Percentiles rank a stretch among this genome's conserved stretches.
These are phyloP conservation scores for Hericium coralloides DNA, from an alignment of 768 basidiomycete genomes.

Conservation along the genomic window DNA sequence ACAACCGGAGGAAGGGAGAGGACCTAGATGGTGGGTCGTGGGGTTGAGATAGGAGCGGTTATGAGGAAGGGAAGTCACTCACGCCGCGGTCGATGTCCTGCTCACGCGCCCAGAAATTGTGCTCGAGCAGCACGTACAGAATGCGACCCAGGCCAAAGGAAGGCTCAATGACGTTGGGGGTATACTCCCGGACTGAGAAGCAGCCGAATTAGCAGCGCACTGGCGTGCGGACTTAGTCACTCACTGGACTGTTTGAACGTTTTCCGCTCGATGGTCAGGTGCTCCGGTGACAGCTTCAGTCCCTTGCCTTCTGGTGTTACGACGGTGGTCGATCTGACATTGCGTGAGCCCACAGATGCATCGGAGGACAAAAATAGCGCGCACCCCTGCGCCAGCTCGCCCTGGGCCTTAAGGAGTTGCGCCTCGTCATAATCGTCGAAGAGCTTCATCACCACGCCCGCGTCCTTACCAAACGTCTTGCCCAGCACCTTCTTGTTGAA, in stretches of 20 bases:
- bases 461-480: constrained; percentile 81
- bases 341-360: constrained; percentile 7
- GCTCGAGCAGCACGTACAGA: constrained; percentile 88
- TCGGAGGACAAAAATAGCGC: constrained; percentile 17
- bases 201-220: constrained; percentile 11
- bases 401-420: constrained; percentile 55
- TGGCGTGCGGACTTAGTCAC: not conserved
- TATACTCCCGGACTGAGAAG: constrained; percentile 79
- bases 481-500: constrained; percentile 87
- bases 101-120: constrained; percentile 92
- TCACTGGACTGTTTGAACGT: constrained; percentile 81
- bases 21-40: constrained; percentile 40
- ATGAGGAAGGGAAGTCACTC: constrained; percentile 23
- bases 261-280: constrained; percentile 72
- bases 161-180: constrained; percentile 97
- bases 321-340: constrained; percentile 44
- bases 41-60: not conserved
- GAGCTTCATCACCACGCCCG: constrained; percentile 51
- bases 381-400: constrained; percentile 67
- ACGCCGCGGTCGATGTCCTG: constrained; percentile 87
- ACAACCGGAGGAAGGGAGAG: constrained; percentile 84
- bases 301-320: constrained; percentile 50
- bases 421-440: constrained; percentile 62
- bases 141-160: constrained; percentile 98
- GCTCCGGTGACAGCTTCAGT: constrained; percentile 62